Base-by-base conservation (phyloP, 2,329 filamentous ascomycete species). In the Emergomyces africanus region DNA sequence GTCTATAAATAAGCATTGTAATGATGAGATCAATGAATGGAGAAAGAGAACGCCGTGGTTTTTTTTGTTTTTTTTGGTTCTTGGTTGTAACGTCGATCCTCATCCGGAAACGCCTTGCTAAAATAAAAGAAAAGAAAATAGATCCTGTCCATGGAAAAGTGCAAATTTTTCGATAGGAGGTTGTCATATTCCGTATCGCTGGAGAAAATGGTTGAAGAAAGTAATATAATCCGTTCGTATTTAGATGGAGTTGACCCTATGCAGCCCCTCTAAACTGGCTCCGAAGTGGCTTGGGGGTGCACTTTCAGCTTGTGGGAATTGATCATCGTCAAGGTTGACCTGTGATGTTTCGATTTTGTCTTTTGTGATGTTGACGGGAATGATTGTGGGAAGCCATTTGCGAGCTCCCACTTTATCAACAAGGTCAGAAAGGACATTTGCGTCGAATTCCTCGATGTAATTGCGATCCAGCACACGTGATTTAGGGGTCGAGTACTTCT, bases 401-500 rank as follows among this genome's bases (percentile, higher is more conserved):
- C 60, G 53, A 37, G 62, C 68, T 28, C 63, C 64, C 23, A 64
- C 62, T 23, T 44, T 37, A 6, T 64, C 61, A 23, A 61, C 64
- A 39, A 66, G 41, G 10, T 62, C 60, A 12, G 58, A 51, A 18
- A 71, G 64, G 15, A 59, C 61, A 18, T 63, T 65, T 28, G 58
- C 48, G 25, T 70, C 66, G 53, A 68, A 70, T 12, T 39, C 56
- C 20, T 64, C 62, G 39, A 71, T 71, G 58, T 66, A 71, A 20
- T 60, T 64, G 42, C 64, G 62, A 55, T 71, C 69, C 6, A 70
- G 57, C 5, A 72, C 68, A 35, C 81, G 77, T 18, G 77, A 73
- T 61, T 83, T 83, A 0, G 74, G 73, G 41, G 69, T 71, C 0
- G 80, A 77, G 65, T 85, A 91, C 0, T 76, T 75, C 62, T 79